Base-by-base conservation (phyloP, 805 yeast genomes). In the Wickerhamomyces canadensis region DNA sequence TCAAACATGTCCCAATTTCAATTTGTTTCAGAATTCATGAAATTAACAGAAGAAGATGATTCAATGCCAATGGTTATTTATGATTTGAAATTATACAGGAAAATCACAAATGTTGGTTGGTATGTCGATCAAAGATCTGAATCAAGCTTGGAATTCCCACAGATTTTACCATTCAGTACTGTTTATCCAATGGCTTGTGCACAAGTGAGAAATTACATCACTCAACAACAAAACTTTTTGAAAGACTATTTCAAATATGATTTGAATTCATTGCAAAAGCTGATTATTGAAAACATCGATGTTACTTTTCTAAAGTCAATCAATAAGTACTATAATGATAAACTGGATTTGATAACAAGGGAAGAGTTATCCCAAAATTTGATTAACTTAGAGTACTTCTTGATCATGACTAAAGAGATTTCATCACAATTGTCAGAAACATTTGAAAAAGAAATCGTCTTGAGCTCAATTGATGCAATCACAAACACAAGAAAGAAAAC, bases 361-460 rank as follows among this genome's bases (percentile, higher is more conserved):
- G 98, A 91, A 59, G 89, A 87, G 47, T 74, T 87, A 19, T 82
- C 96, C 0, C 98, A 93, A 64, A 85, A 86, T 47, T 69, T 85
- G 47, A 82, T 93, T 40, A 88, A 93, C 57, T 65, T 91, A 51
- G 96, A 91, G 55, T 86, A 84, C 57, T 91, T 89, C 57, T 70
- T 84, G 29, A 77, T 70, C 48, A 86, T 95, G 38, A 74, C 89
- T 9, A 67, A 68, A 36, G 88, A 83, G 55, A 68, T 91, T 34
- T 59, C 56, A 54, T 69, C 41, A 48, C 56, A 41, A 40, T 55
- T 44, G 41, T 62, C 46, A 51, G 52, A 30, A 47, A 57, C 34
- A 19, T 71, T 71, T 42, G 60, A 61, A 37, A 55, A 71, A 38
- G 52, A 64, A 41, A 55, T 73, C 49, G 57, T 67, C 38, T 55